Evolutionary conservation across 2,329 filamentous ascomycete genomes (phyloP), one percentile per base, ranked within the genome.

Genomic region (Penicillium sp.): DNA sequence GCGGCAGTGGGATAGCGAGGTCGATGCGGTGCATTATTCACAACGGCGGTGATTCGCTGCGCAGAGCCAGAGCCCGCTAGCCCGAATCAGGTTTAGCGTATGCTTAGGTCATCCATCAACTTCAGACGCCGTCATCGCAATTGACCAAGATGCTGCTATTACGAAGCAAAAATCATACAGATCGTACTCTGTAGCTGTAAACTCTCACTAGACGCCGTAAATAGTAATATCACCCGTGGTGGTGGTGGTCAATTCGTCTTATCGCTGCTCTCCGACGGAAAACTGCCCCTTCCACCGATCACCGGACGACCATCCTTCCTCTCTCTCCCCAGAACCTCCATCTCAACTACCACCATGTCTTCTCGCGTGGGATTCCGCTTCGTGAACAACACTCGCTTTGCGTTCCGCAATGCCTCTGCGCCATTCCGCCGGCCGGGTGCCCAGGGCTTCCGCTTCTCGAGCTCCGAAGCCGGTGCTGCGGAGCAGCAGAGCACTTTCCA

Each of bases 401-500:
- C 80, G 67, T 78, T 73, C 79, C 82, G 74, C 74, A 78, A 72
- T 74, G 77, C 68, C 76, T 82, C 75, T 79, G 81, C 66, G 74
- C 81, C 76, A 73, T 82, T 76, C 82, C 84, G 79, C 68, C 71
- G 74, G 66, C 73, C 71, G 65, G 69, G 72, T 65, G 75, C 77
- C 70, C 75, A 72, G 57, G 68, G 81, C 63, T 85, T 84, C 69
- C 84, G 90, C 73, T 91, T 84, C 75, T 86, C 90, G 77, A 91
- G 86, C 75, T 87, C 87, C 43, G 80, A 86, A 40, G 79, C 81
- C 60, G 77, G 77, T 46, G 69, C 62, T 57, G 74, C 60, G 63
- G 74, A 63, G 72, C 77, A 64, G 52, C 78, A 80, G 73, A 79
- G 72, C 61, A 75, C 74, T 49, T 86, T 94, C 75, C 86, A 88